Evolutionary conservation across 805 yeast genomes (phyloP).

Genomic region (Wickerhamiella siamensis): DNA sequence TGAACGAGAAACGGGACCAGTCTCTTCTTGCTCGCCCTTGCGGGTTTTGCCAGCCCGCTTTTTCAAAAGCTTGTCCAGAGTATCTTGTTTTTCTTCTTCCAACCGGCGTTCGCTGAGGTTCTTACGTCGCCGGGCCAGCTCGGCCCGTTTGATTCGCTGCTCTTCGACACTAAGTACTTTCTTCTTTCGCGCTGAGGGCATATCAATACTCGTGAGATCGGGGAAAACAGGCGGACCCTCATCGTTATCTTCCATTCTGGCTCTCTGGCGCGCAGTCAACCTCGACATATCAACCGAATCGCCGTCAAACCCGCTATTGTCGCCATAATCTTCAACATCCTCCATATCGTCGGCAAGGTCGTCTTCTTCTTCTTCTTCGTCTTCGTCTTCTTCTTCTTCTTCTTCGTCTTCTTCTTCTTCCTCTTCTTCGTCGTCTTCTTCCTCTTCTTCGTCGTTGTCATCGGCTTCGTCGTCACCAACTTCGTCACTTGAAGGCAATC

Average conservation of each 20-base stretch:
- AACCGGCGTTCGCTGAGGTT: slow-evolving; percentile 67
- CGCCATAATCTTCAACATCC: slow-evolving; percentile 16
- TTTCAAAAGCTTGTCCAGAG: slow-evolving; percentile 70
- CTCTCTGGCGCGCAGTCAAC: slow-evolving; percentile 30
- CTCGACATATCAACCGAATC: slow-evolving; percentile 16
- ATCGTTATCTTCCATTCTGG: slow-evolving; percentile 17
- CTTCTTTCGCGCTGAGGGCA: slow-evolving; percentile 28
- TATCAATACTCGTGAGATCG: slow-evolving; percentile 20
- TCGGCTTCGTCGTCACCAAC: slow-evolving; percentile 16
- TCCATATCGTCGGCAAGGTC: slow-evolving; percentile 14
- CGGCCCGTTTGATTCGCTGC: slow-evolving; percentile 65
- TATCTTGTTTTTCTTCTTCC: slow-evolving; percentile 88
- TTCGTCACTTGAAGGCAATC: slow-evolving; percentile 2
- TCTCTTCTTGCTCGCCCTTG: slow-evolving; percentile 13
- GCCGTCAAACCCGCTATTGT: slow-evolving; percentile 7
- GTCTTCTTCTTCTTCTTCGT: slow-evolving; percentile 8
- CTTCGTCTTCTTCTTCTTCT: slow-evolving; percentile 14
- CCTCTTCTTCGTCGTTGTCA: slow-evolving; percentile 14
- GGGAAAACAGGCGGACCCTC: slow-evolving; percentile 18
- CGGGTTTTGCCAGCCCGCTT: slow-evolving; percentile 49
- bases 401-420: slow-evolving; percentile 10
- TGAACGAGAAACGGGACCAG: slow-evolving; percentile 12
- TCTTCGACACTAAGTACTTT: slow-evolving; percentile 70
- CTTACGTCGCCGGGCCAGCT: slow-evolving; percentile 75
- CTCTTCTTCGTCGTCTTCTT: slow-evolving; percentile 9